Conservation (phyloP, 1,284 basidiomycete species). For the Violaceomyces palustris region DNA sequence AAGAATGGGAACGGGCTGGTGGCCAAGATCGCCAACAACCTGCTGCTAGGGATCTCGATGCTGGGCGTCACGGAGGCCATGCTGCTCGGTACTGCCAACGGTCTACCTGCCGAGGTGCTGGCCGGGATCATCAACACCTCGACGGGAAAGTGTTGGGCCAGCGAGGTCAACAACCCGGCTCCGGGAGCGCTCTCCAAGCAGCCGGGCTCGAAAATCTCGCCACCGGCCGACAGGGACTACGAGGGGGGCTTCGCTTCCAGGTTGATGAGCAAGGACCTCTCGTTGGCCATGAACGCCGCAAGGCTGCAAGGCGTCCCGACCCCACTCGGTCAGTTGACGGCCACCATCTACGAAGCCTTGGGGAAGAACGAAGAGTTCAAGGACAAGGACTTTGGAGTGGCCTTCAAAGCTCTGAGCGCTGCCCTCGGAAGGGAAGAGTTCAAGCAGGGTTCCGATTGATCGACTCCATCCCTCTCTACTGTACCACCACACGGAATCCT, state of each 20-base stretch:
- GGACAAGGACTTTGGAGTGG: slow-evolving; percentile 40
- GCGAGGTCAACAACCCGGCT: slow-evolving; percentile 80
- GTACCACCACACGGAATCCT: too few relatives aligned
- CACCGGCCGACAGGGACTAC: slow-evolving; percentile 76
- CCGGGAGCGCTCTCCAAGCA: slow-evolving; percentile 64
- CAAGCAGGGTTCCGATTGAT: slow-evolving; percentile 12
- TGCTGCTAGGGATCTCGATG: slow-evolving; percentile 44
- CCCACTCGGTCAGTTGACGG: slow-evolving; percentile 32
- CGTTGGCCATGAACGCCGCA: slow-evolving; percentile 40
- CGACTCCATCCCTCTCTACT: too few relatives aligned
- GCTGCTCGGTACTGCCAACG: slow-evolving; percentile 41
- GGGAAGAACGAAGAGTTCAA: slow-evolving; percentile 30
- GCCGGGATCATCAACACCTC: slow-evolving; percentile 46
- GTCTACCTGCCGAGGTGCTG: slow-evolving; percentile 30
- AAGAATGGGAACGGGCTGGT: slow-evolving; percentile 62
- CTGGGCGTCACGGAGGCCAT: slow-evolving; percentile 43
- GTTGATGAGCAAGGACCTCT: slow-evolving; percentile 37
- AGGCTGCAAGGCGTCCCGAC: slow-evolving; percentile 34
- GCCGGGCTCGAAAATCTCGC: slow-evolving; percentile 61
- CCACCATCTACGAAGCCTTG: slow-evolving; percentile 35
- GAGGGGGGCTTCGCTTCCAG: slow-evolving; percentile 57
- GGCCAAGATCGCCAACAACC: slow-evolving; percentile 49
- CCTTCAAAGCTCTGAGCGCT: slow-evolving; percentile 37
- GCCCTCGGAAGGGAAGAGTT: slow-evolving; percentile 31
- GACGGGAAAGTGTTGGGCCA: slow-evolving; percentile 67